These are phyloP conservation scores for Trichoderma sp. DNA, from an alignment of 2,329 filamentous ascomycete species.

Conservation along the genomic window DNA sequence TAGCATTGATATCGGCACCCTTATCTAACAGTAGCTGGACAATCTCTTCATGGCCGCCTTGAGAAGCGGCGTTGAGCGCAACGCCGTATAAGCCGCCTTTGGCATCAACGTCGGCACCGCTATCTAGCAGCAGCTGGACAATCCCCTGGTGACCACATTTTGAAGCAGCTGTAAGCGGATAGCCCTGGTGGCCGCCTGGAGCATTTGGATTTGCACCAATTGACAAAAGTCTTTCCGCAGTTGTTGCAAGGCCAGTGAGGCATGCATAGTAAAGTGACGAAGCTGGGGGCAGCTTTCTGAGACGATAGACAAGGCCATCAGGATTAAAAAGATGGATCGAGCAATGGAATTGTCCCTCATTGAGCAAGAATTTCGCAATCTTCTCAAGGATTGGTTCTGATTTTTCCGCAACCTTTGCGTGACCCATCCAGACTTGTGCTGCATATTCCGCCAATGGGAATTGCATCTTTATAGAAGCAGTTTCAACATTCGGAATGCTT, in stretches of 20 bases:
- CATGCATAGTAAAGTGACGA: neutral
- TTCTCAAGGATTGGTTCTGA: neutral
- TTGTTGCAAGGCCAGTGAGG: neutral
- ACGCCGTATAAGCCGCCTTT: neutral
- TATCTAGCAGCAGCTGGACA: slow-evolving; percentile 4
- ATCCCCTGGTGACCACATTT: neutral
- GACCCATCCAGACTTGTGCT: neutral
- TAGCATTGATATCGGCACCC: neutral
- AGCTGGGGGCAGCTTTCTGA: neutral
- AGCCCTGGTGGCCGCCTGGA: neutral
- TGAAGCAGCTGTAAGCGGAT: neutral
- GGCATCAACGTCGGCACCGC: neutral
- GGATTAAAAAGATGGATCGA: neutral
- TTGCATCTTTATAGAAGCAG: neutral
- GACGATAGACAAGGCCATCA: neutral
- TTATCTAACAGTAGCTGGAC: neutral
- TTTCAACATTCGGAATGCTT: neutral
- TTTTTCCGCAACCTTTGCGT: neutral
- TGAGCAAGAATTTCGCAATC: neutral
- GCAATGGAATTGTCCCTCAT: neutral
- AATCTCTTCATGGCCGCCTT: neutral
- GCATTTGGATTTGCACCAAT: slow-evolving; percentile 1
- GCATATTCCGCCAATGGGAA: neutral
- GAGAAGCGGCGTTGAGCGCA: slow-evolving; percentile 1
- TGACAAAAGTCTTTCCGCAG: neutral